Conservation (phyloP, 805 yeast genomes). For the Kazachstania psychrophila region DNA sequence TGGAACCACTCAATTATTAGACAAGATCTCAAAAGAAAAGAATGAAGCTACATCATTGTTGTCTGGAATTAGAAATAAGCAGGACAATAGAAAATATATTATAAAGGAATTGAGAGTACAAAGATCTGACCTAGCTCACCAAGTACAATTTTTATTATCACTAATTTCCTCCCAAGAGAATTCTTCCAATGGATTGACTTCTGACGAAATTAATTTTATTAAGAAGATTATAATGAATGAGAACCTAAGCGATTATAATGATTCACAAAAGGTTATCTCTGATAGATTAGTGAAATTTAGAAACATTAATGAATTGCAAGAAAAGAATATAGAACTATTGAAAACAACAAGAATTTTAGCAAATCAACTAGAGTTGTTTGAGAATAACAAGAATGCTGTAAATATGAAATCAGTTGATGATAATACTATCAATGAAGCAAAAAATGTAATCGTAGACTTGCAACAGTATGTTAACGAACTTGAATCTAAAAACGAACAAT, state of each 20-base stretch:
- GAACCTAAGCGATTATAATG: constrained; percentile 37
- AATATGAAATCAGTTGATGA: no score
- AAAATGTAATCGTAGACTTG: constrained; percentile 49
- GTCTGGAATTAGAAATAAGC: constrained; percentile 13
- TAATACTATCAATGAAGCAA: constrained; percentile 48
- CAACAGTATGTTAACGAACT: constrained; percentile 46
- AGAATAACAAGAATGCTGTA: constrained; percentile 26
- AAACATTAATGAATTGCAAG: constrained; percentile 56
- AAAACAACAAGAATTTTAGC: constrained; percentile 64
- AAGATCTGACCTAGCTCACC: constrained; percentile 68
- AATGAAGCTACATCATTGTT: constrained; percentile 30
- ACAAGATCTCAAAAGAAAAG: constrained; percentile 43
- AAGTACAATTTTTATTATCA: constrained; percentile 64
- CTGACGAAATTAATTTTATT: constrained; percentile 56
- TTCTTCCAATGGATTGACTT: constrained; percentile 51
- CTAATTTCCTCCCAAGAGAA: constrained; percentile 40
- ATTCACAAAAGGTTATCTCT: constrained; percentile 63
- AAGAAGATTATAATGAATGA: constrained; percentile 38
- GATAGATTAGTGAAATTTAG: constrained; percentile 66
- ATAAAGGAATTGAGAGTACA: constrained; percentile 42
- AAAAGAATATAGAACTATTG: constrained; percentile 65
- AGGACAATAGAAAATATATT: constrained; percentile 29
- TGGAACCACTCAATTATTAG: constrained; percentile 47
- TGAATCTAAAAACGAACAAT: constrained; percentile 42
- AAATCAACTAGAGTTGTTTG: constrained; percentile 57